Evolutionary conservation across 2,329 filamentous ascomycete genomes (phyloP).

Genomic region (Grosmannia serpens): DNA sequence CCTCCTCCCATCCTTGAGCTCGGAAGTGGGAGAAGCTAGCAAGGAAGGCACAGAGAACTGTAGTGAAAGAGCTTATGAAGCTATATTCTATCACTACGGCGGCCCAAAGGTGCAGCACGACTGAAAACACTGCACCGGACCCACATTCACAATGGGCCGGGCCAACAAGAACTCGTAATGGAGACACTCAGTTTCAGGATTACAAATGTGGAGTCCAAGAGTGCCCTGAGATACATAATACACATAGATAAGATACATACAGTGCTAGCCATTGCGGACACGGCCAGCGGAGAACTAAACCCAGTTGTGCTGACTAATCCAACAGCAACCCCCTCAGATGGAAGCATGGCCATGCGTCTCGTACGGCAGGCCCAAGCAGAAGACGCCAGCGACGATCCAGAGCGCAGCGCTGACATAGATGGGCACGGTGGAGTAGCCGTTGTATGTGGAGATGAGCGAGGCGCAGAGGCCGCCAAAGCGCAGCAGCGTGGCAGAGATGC

Average conservation of each 20-base stretch:
- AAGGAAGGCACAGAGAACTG: too few relatives aligned
- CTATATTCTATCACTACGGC: too few relatives aligned
- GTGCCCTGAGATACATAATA: too few relatives aligned
- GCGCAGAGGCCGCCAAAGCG: constrained; percentile 13
- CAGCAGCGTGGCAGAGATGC: constrained; percentile 61
- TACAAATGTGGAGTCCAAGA: too few relatives aligned
- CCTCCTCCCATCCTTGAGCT: too few relatives aligned
- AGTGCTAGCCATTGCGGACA: neutral
- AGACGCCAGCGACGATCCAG: constrained; percentile 56
- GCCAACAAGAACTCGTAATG: too few relatives aligned
- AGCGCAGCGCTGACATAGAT: constrained; percentile 64
- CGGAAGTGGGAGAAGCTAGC: too few relatives aligned
- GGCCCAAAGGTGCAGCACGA: too few relatives aligned
- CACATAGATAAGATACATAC: neutral
- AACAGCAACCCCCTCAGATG: neutral
- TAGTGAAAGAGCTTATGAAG: too few relatives aligned
- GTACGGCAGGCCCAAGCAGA: constrained; percentile 8
- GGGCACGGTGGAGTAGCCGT: constrained; percentile 5
- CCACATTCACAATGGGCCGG: too few relatives aligned
- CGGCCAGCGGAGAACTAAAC: neutral
- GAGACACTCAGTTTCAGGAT: too few relatives aligned
- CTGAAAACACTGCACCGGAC: too few relatives aligned
- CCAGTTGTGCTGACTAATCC: neutral
- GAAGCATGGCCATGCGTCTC: constrained; percentile 11
- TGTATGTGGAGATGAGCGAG: constrained; percentile 9